Evolutionary conservation across 371 early-diverging fungal genomes (phyloP), one percentile per base, ranked within the genome.

Genomic region (Blakeslea trispora): DNA sequence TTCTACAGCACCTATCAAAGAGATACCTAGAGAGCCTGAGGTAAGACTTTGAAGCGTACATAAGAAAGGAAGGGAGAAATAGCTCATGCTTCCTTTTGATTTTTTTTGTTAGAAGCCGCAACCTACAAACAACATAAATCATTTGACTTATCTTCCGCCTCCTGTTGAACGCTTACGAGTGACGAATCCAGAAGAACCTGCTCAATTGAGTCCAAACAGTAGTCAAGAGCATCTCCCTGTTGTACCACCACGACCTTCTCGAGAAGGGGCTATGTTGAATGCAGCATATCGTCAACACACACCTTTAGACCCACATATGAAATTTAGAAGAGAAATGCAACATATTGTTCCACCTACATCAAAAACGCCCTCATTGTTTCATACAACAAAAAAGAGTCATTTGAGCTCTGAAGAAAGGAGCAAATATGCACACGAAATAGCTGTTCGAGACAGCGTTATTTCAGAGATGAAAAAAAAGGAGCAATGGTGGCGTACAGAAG

Each of bases 401-500:
- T 28, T 28, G 17, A 37, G 41, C 11, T 17, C 32, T 15, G 60
- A 59, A 13, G 61, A 61, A 21, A 66, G 53, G n/a, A 57, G 32
- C 4, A 39, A n/a, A 3, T 23, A 68, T 1, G 32, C 61, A n/a
- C 43, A 57, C 43, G 68, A 72, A 34, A 53, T 72, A 4, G 13
- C 47, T 1, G 46, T 53, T 8, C 59, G 66, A 5, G 68, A 72
- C 53, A 13, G 47, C 3, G 51, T 66, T 11, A 72, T 72, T 46
- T 32, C 41, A 19, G 66, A 72, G 40, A 68, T 72, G 69, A 62
- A 56, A 21, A 68, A 65, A 28, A 72, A 72, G 23, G 72, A 72
- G 32, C 72, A 72, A 24, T 72, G 72, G 72, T 72, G 72, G 72
- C 57, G 65, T 23, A 65, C 72, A n/a, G 72, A 72, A 50, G 72